These are phyloP conservation scores for Periconia digitata DNA, from an alignment of 2,329 filamentous ascomycete genomes.

Conservation along the genomic window DNA sequence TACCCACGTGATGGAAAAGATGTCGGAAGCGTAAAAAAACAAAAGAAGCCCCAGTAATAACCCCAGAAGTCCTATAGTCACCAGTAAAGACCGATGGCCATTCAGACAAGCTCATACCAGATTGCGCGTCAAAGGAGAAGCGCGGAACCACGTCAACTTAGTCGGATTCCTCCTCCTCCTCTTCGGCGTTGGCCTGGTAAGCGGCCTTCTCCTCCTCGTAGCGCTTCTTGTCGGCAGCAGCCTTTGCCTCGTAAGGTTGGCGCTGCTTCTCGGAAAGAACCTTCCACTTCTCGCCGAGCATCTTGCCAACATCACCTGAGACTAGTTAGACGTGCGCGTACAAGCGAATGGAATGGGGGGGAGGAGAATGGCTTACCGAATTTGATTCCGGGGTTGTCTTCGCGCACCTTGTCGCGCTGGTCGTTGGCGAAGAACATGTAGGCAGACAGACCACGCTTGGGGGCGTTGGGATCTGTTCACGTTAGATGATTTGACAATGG, in stretches of 20 bases:
- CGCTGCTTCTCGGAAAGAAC: constrained; percentile 90
- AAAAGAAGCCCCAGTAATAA: constrained; percentile 26
- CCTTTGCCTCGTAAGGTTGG: constrained; percentile 93
- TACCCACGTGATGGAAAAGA: constrained; percentile 18
- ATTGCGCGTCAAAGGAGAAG: constrained; percentile 11
- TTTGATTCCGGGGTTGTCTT: constrained; percentile 96
- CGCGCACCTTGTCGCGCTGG: constrained; percentile 95
- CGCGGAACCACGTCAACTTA: constrained; percentile 23
- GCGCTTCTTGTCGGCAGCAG: constrained; percentile 95
- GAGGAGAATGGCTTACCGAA: constrained; percentile 70
- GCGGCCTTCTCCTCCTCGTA: constrained; percentile 97
- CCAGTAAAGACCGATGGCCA: constrained; percentile 17
- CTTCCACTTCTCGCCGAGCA: constrained; percentile 99
- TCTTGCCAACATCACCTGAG: constrained; percentile 90
- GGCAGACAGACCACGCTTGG: constrained; percentile 97
- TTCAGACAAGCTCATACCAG: constrained; percentile 14
- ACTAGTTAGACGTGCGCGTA: constrained; percentile 18
- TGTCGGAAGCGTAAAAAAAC: constrained; percentile 26
- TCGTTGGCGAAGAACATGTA: constrained; percentile 99
- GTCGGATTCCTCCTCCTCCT: constrained; percentile 47
- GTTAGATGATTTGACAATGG: constrained; percentile 7
- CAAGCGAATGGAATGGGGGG: background rate
- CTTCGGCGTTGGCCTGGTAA: constrained; percentile 49
- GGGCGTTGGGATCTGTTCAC: constrained; percentile 83
- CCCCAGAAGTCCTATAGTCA: constrained; percentile 25